Evolutionary conservation across 1,139 yeast genomes (phyloP).

Genomic region (Wickerhamomyces sp.): DNA sequence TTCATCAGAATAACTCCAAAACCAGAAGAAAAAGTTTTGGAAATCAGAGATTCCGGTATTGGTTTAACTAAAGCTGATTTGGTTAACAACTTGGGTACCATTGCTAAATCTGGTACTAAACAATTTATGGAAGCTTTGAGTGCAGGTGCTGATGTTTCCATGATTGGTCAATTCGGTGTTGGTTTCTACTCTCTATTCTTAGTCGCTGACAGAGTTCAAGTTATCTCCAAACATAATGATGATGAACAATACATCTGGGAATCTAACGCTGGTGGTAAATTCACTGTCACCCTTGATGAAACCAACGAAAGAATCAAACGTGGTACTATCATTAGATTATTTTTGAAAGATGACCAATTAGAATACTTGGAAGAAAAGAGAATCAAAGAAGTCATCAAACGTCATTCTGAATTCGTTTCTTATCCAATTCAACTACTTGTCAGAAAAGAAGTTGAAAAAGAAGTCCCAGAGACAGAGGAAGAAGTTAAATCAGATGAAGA

Average conservation of each 20-base stretch:
- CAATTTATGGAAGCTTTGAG: slow-evolving; percentile 99
- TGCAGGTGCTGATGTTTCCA: slow-evolving; percentile 99
- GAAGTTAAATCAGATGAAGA: slow-evolving; percentile 51
- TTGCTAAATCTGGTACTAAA: slow-evolving; percentile 99
- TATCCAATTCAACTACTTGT: slow-evolving; percentile 99
- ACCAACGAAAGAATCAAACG: slow-evolving; percentile 81
- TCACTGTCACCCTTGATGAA: slow-evolving; percentile 91
- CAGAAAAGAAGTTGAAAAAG: slow-evolving; percentile 98
- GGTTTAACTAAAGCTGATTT: slow-evolving; percentile 99
- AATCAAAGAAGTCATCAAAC: slow-evolving; percentile 98
- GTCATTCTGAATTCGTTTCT: slow-evolving; percentile 98
- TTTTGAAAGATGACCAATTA: slow-evolving; percentile 97
- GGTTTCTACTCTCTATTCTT: slow-evolving; percentile 99
- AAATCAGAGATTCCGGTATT: slow-evolving; percentile 98
- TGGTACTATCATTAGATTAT: slow-evolving; percentile 94
- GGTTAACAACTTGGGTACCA: slow-evolving; percentile 99
- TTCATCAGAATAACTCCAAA: slow-evolving; percentile 96
- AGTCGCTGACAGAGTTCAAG: slow-evolving; percentile 99
- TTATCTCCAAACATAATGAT: slow-evolving; percentile 96
- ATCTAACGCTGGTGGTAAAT: slow-evolving; percentile 99
- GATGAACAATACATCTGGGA: slow-evolving; percentile 99
- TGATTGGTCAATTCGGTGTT: slow-evolving; percentile 99
- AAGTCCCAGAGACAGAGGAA: slow-evolving; percentile 65
- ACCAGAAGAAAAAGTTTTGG: slow-evolving; percentile 91
- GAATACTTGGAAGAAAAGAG: slow-evolving; percentile 99